phyloP scores from a whole-genome alignment of 2,329 filamentous ascomycete genomes.

The Podosphaera fusca region DNA sequence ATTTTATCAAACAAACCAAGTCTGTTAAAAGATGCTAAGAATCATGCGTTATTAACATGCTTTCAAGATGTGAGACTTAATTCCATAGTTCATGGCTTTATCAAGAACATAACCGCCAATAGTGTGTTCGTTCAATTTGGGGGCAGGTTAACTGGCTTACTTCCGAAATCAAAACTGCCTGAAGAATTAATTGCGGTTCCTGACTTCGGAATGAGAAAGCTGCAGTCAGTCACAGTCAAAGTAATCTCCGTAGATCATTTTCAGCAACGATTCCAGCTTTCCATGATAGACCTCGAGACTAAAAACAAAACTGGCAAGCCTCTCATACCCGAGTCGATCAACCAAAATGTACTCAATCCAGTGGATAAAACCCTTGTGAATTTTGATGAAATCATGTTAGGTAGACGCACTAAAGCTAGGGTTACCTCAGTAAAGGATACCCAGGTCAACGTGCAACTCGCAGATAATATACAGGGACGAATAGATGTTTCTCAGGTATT shows the following conservation, averaged over 20 bases:
- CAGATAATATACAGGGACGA: conserved; percentile 75
- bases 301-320: conserved; percentile 21
- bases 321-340: conserved; percentile 14
- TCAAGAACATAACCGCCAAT: conserved; percentile 61
- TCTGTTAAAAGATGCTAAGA: conserved; percentile 50
- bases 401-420: conserved; percentile 50
- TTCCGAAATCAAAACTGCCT: conserved; percentile 58
- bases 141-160: conserved; percentile 49
- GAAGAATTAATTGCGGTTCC: conserved; percentile 42
- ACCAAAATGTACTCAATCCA: conserved; percentile 28
- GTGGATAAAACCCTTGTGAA: conserved; percentile 40
- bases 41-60: conserved; percentile 44
- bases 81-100: conserved; percentile 49
- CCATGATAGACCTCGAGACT: conserved; percentile 29
- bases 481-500: conserved; percentile 83
- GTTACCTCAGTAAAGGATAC: conserved; percentile 74
- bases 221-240: conserved; percentile 51
- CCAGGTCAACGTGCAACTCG: conserved; percentile 74
- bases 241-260: conserved; percentile 50
- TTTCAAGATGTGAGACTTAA: conserved; percentile 53
- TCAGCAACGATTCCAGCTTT: conserved; percentile 44
- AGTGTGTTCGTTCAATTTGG: conserved; percentile 80
- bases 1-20: conserved; percentile 65
- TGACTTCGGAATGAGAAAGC: conserved; percentile 57
- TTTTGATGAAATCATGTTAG: conserved; percentile 50